phyloP scores from a whole-genome alignment of 1,284 basidiomycete genomes.

The Melampsora americana region DNA sequence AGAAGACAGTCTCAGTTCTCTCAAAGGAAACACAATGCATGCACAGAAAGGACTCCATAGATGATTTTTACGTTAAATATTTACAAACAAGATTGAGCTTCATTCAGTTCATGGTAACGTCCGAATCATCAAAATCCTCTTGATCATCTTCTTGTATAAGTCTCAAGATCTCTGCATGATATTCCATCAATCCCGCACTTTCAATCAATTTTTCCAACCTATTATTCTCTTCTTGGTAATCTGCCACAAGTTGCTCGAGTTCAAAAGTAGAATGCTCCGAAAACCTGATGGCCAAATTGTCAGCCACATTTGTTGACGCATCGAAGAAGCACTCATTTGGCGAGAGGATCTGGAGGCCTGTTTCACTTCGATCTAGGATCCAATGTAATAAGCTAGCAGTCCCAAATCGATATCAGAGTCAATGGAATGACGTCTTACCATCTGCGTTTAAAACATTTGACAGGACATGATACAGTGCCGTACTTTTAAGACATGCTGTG shows the following conservation, averaged over 20 bases:
- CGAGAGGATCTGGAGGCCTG: conserved; percentile 18
- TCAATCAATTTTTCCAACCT: conserved; percentile 30
- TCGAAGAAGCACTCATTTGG: conserved; percentile 39
- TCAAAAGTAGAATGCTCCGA: conserved; percentile 32
- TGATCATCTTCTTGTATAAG: conserved; percentile 32
- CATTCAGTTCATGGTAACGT: conserved; percentile 20
- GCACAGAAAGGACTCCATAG: neutral
- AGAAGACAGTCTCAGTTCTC: no score
- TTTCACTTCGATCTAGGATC: conserved; percentile 15
- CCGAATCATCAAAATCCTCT: conserved; percentile 4
- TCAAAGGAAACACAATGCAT: no score
- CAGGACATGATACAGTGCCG: conserved; percentile 62
- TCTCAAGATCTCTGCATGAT: conserved; percentile 32
- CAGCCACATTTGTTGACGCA: conserved; percentile 15
- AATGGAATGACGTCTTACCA: conserved; percentile 11
- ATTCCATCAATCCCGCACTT: conserved; percentile 30
- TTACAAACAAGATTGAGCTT: neutral
- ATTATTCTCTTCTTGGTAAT: conserved; percentile 26
- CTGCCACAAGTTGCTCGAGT: conserved; percentile 26
- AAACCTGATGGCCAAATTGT: conserved; percentile 33
- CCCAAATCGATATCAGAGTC: neutral
- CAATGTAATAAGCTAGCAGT: neutral
- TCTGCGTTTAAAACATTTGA: conserved; percentile 21
- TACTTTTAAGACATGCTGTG: conserved; percentile 64
- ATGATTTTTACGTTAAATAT: neutral